Conservation (phyloP, 2,329 filamentous ascomycete species). For the Aureobasidium zeae region DNA sequence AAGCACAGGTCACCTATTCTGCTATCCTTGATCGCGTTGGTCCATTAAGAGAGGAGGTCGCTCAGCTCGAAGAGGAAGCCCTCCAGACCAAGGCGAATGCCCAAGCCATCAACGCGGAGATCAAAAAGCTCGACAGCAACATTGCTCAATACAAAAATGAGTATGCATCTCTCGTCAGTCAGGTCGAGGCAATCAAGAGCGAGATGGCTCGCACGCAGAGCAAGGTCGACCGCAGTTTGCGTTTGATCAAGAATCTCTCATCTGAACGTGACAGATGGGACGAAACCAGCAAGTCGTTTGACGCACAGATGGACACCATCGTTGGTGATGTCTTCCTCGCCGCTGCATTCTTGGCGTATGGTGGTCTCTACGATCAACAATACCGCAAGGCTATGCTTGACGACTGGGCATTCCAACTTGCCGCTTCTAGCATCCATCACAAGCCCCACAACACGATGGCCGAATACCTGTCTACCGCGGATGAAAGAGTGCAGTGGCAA, state of each 20-base stretch:
- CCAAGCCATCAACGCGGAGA: slow-evolving; percentile 80
- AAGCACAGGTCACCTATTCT: slow-evolving; percentile 95
- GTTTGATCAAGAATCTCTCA: slow-evolving; percentile 85
- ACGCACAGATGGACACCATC: slow-evolving; percentile 92
- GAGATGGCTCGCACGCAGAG: slow-evolving; percentile 96
- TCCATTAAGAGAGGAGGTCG: slow-evolving; percentile 82
- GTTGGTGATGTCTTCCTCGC: slow-evolving; percentile 93
- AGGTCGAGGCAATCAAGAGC: slow-evolving; percentile 92
- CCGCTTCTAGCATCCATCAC: slow-evolving; percentile 84
- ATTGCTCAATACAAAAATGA: slow-evolving; percentile 94
- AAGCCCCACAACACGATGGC: slow-evolving; percentile 92
- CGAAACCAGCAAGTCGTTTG: slow-evolving; percentile 93
- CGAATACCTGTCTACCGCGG: slow-evolving; percentile 91
- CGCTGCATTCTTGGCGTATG: slow-evolving; percentile 95
- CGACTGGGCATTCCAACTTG: slow-evolving; percentile 90
- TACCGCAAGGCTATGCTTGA: slow-evolving; percentile 97
- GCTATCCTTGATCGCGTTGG: slow-evolving; percentile 92
- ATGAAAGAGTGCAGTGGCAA: slow-evolving; percentile 92
- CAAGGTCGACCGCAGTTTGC: slow-evolving; percentile 94
- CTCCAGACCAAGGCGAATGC: slow-evolving; percentile 90
- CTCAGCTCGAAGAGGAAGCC: slow-evolving; percentile 75
- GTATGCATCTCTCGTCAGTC: slow-evolving; percentile 90
- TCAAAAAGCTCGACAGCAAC: slow-evolving; percentile 73
- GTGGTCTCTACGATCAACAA: slow-evolving; percentile 93
- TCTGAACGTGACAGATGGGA: slow-evolving; percentile 93